Base-by-base conservation (phyloP, 768 basidiomycete species). In the Pholiota molesta region DNA sequence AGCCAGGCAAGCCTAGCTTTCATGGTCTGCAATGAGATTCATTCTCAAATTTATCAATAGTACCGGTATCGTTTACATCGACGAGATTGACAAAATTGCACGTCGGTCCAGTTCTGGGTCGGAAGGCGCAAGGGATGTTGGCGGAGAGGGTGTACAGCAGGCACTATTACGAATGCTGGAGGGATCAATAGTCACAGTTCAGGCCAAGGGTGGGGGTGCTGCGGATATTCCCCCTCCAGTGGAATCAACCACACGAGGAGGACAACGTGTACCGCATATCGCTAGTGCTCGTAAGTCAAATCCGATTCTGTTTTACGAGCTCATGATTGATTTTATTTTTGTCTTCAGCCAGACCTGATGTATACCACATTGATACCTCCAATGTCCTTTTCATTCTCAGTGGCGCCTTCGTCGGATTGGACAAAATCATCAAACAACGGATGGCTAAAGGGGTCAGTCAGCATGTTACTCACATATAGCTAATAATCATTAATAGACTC, bases 71-170 rank as follows among this genome's bases (percentile, higher is more conserved):
- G 89, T 98, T 33, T 97, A 97, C 71, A 95, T 99, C 52, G 97
- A 99, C 69, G 97, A 99, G 77, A 80, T 95, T 1, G 97, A 98
- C 78, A 98, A 99, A 77, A 88, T 97, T 61, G 91, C 94, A 14
- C 83, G 86, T 53, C 90, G 85, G 68, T 72, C 80, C 6, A 72
- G 83, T 47, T 75, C 77, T 23, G 89, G 90, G 5, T 78, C 80
- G 29, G 91, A 92, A 65, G 86, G 88, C 3, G 86, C 89, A 5
- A 83, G 91, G 66, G 96, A 98, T 72, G 95, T 99, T 1, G 90
- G 94, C 23, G 96, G 96, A 10, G 95, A 97, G 81, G 96, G 96
- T 35, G 96, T 99, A 5, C 96, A 99, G 69, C 95, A 98, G 74
- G 89, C 93, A 19, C 81, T 97, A 17, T 77, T 97, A 5, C 84